phyloP scores from a whole-genome alignment of 805 yeast species.

The Candida nanaspora region DNA sequence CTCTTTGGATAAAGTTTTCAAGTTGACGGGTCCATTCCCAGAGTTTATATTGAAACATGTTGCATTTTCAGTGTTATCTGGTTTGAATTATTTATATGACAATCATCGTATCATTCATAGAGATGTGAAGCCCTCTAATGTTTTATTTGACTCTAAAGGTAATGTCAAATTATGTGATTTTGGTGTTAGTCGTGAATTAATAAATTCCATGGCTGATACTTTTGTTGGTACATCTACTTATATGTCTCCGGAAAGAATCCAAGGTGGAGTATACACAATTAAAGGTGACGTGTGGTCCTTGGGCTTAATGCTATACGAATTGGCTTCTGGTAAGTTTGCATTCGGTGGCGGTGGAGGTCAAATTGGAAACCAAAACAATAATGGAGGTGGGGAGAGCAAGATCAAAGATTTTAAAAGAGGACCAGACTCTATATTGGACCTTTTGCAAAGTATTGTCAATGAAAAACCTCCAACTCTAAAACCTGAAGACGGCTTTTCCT shows the following conservation, averaged over 20 bases:
- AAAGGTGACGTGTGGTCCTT: conserved; percentile 97
- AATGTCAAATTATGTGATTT: conserved; percentile 91
- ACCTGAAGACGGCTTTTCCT: conserved; percentile 37
- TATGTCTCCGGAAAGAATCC: conserved; percentile 97
- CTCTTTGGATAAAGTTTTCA: conserved; percentile 73
- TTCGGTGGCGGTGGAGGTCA: conserved; percentile 50
- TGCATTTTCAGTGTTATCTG: conserved; percentile 69
- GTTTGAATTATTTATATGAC: conserved; percentile 74
- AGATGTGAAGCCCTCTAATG: conserved; percentile 94
- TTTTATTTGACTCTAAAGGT: conserved; percentile 78
- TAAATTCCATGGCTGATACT: conserved; percentile 92
- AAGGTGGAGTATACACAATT: conserved; percentile 89
- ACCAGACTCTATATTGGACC: conserved; percentile 85
- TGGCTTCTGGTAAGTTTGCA: conserved; percentile 81
- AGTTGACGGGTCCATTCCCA: conserved; percentile 55
- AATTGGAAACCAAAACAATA: conserved; percentile 14
- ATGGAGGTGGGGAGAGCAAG: conserved; percentile 6
- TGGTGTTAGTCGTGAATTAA: conserved; percentile 89
- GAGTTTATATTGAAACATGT: conserved; percentile 66
- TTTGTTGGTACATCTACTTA: conserved; percentile 97
- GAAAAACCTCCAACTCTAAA: conserved; percentile 77
- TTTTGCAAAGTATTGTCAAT: conserved; percentile 86
- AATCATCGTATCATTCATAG: conserved; percentile 87
- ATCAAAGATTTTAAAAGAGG: conserved; percentile 16
- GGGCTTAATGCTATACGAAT: conserved; percentile 83